Evolutionary conservation across 108 stramenopile species (phyloP).

Genomic region (Cyclotella sp.): DNA sequence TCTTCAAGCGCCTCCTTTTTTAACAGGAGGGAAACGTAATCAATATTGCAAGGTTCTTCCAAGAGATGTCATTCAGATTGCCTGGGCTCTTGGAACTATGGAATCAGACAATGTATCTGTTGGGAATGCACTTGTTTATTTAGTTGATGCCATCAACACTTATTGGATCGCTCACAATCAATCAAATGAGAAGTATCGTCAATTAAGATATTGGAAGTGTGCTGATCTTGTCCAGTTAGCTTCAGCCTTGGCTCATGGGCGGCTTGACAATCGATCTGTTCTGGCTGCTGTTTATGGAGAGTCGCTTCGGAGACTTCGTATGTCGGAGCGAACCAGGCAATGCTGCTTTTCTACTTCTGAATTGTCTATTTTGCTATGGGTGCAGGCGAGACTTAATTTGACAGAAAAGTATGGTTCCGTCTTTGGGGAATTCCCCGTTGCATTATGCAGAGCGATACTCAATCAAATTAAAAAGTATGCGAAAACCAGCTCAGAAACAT

Average conservation of each 20-base stretch:
- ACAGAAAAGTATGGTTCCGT: conserved; percentile 52
- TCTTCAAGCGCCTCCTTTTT: neutral
- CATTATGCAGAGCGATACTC: conserved; percentile 52
- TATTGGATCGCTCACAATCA: conserved; percentile 46
- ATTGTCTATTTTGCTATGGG: conserved; percentile 79
- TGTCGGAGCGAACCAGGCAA: neutral
- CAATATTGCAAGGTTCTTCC: conserved; percentile 48
- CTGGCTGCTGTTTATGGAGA: conserved; percentile 68
- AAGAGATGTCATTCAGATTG: conserved; percentile 73
- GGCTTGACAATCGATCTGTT: conserved; percentile 68
- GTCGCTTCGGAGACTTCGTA: conserved; percentile 49
- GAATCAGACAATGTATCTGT: conserved; percentile 76
- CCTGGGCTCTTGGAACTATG: conserved; percentile 80
- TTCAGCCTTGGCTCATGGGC: conserved; percentile 72
- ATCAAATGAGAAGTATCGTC: conserved; percentile 40
- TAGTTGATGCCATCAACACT: conserved; percentile 65
- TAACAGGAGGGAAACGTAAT: conserved; percentile 17
- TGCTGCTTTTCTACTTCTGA: conserved; percentile 65
- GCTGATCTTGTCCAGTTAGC: conserved; percentile 78
- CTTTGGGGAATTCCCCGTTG: conserved; percentile 62
- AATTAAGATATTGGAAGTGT: conserved; percentile 64
- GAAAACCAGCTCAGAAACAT: neutral
- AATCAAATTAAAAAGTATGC: conserved; percentile 37
- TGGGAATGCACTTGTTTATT: conserved; percentile 61
- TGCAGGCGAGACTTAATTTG: conserved; percentile 74